Evolutionary conservation across 768 basidiomycete genomes (phyloP).

Genomic region (Tricholoma terreum): DNA sequence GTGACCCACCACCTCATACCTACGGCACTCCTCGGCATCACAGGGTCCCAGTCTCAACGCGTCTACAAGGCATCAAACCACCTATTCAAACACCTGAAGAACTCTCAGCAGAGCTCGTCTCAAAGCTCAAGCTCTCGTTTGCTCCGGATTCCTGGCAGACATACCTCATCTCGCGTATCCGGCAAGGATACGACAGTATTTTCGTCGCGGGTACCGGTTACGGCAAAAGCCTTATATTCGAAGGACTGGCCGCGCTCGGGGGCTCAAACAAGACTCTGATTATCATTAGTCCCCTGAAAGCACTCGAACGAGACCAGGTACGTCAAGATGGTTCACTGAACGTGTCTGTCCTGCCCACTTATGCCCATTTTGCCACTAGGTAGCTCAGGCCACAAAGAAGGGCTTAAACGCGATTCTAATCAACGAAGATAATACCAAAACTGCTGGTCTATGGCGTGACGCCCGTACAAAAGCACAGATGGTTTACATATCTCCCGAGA

Average conservation of each 20-base stretch:
- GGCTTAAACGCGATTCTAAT: conserved; percentile 22
- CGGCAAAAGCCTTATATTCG: conserved; percentile 27
- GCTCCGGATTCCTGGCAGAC: too few species aligned
- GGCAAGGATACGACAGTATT: conserved; percentile 22
- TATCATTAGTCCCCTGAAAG: conserved; percentile 28
- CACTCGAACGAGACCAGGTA: conserved; percentile 28
- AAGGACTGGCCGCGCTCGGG: conserved; percentile 19
- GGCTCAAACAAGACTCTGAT: conserved; percentile 16
- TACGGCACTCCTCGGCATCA: neutral
- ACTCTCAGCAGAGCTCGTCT: neutral
- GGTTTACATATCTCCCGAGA: too few species aligned
- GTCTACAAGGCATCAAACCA: too few species aligned
- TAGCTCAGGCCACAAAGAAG: conserved; percentile 18
- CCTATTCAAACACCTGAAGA: neutral
- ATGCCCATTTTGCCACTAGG: conserved; percentile 6
- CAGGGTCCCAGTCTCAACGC: too few species aligned
- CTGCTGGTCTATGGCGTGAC: conserved; percentile 16
- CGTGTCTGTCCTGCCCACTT: too few species aligned
- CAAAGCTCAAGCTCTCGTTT: neutral
- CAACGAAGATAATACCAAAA: conserved; percentile 27
- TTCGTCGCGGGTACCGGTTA: conserved; percentile 25
- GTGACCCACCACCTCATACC: neutral
- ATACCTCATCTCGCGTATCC: too few species aligned
- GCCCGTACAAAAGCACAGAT: too few species aligned
- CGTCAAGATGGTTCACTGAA: too few species aligned